Percentiles rank a stretch among this genome's conserved stretches.
phyloP scores from a whole-genome alignment of 1,284 basidiomycete species.

The Ustilago trichophora region DNA sequence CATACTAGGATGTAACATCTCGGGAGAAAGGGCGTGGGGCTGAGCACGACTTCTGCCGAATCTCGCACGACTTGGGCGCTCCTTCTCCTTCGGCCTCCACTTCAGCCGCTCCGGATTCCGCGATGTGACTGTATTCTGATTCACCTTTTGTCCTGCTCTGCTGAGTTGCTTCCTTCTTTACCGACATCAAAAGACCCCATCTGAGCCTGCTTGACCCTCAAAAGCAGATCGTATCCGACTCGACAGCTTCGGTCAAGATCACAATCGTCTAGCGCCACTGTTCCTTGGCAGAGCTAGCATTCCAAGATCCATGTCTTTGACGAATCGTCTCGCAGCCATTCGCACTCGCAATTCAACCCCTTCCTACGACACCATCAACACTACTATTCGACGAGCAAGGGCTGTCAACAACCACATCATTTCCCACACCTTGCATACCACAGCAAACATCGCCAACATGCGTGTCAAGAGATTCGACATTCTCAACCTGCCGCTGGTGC shows the following conservation, averaged over 20 bases:
- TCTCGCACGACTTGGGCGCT: constrained; percentile 4
- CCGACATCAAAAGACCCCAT: neutral
- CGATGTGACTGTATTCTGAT: constrained; percentile 21
- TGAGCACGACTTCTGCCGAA: constrained; percentile 4
- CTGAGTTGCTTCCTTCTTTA: too few relatives aligned
- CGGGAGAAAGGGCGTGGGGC: too few relatives aligned
- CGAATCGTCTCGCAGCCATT: constrained; percentile 12
- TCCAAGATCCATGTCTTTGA: constrained; percentile 14
- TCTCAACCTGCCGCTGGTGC: constrained; percentile 73
- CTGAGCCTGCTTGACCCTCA: too few relatives aligned
- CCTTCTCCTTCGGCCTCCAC: constrained; percentile 5
- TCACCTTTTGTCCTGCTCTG: constrained; percentile 1
- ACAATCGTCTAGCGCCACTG: neutral
- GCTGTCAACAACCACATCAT: neutral
- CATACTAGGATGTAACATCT: constrained; percentile 3
- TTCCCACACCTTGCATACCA: constrained; percentile 2
- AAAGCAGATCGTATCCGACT: neutral
- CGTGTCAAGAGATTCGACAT: constrained; percentile 30
- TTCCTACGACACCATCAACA: neutral
- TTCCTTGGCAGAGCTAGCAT: neutral
- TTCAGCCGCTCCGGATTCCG: neutral
- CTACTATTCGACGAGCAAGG: neutral
- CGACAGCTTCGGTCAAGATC: neutral
- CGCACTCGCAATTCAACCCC: constrained; percentile 7
- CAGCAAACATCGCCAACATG: constrained; percentile 12